Percentiles rank a stretch among this genome's conserved stretches.
These are phyloP conservation scores for Tilletia horrida DNA, from an alignment of 1,284 basidiomycete species.

Conservation along the genomic window DNA sequence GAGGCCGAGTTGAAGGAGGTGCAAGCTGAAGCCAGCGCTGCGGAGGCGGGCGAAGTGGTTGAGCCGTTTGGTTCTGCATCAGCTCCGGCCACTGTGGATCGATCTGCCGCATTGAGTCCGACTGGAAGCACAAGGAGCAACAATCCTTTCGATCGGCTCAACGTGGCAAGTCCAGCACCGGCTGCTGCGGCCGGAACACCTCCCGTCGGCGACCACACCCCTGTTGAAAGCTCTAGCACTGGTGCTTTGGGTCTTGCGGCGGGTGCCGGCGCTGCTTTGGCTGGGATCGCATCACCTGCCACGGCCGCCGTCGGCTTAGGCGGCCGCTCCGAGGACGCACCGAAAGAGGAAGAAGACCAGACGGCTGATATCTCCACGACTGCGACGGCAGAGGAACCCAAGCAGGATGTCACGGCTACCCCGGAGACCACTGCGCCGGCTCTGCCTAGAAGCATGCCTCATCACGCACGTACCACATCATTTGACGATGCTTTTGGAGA, in stretches of 20 bases:
- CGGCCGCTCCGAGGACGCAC: slow-evolving; percentile 21
- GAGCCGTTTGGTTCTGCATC: slow-evolving; percentile 20
- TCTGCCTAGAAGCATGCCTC: too few relatives aligned
- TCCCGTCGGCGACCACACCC: not conserved
- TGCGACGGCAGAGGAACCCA: slow-evolving; percentile 16
- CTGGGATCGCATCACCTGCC: slow-evolving; percentile 43
- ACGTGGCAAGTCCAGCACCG: slow-evolving; percentile 47
- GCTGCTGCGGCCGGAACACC: slow-evolving; percentile 17
- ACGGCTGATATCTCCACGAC: not conserved
- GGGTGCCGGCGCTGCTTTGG: slow-evolving; percentile 44
- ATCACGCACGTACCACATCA: slow-evolving; percentile 3
- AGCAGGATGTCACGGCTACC: not conserved
- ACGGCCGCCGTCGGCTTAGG: slow-evolving; percentile 40
- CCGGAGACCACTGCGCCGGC: not conserved
- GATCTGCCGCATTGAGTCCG: slow-evolving; percentile 46
- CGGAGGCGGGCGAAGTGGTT: slow-evolving; percentile 55
- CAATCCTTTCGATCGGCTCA: slow-evolving; percentile 86
- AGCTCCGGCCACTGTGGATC: slow-evolving; percentile 8
- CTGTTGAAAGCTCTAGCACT: slow-evolving; percentile 16
- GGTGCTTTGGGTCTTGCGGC: slow-evolving; percentile 42
- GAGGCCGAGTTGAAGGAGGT: slow-evolving; percentile 63
- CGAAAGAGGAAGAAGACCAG: not conserved
- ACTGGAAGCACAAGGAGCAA: slow-evolving; percentile 67
- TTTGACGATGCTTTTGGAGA: slow-evolving; percentile 65
- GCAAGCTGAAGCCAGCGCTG: slow-evolving; percentile 58